phyloP scores from a whole-genome alignment of 768 basidiomycete species.

The Lactarius sp. region DNA sequence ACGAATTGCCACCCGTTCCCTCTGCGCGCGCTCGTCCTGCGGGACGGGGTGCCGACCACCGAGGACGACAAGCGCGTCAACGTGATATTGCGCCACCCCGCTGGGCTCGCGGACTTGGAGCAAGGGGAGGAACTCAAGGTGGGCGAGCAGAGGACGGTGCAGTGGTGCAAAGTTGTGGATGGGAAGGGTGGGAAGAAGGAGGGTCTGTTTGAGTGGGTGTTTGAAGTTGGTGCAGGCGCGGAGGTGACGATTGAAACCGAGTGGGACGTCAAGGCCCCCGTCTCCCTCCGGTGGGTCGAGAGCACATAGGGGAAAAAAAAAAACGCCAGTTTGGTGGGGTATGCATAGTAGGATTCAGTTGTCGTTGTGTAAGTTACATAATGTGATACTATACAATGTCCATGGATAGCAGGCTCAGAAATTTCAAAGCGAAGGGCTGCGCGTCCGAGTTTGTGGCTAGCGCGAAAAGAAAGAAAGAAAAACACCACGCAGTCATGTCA shows the following conservation, averaged over 20 bases:
- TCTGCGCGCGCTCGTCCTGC: constrained; percentile 42
- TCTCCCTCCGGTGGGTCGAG: constrained; percentile 30
- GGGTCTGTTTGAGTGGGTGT: constrained; percentile 53
- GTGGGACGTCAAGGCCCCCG: constrained; percentile 50
- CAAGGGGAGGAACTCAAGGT: constrained; percentile 37
- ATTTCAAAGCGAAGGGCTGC: not conserved
- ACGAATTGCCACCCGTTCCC: constrained; percentile 45
- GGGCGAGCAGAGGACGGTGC: constrained; percentile 31
- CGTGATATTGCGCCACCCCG: constrained; percentile 45
- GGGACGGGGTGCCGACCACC: constrained; percentile 43
- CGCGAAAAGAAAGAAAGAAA: not conserved
- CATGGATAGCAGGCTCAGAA: not conserved
- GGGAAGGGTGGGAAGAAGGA: constrained; percentile 49
- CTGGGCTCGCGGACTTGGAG: constrained; percentile 42
- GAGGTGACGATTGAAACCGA: constrained; percentile 42
- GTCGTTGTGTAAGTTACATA: not conserved
- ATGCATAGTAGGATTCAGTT: not conserved
- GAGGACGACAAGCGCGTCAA: constrained; percentile 37
- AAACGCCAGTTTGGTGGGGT: not conserved
- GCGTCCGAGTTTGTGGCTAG: not conserved
- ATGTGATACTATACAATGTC: constrained; percentile 12
- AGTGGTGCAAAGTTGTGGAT: constrained; percentile 37
- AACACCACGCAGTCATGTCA: not conserved
- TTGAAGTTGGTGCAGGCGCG: constrained; percentile 40
- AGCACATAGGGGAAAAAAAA: not conserved